Base-by-base conservation (phyloP, 2,329 filamentous ascomycete species). In the Fusarium piperis region DNA sequence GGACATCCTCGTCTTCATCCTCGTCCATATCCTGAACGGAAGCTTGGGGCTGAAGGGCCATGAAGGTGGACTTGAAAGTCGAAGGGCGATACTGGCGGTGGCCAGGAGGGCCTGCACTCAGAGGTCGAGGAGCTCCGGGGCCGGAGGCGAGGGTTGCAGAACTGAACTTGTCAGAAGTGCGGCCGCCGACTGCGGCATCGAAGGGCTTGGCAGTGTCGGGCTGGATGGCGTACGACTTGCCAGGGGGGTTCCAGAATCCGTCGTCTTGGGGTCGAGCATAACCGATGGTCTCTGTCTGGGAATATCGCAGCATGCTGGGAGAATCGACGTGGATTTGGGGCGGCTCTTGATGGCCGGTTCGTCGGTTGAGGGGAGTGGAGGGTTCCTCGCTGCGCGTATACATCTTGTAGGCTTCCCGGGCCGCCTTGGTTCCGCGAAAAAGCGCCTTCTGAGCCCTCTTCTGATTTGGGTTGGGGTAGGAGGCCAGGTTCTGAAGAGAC, bases 41-140 rank as follows among this genome's bases (percentile, higher is more conserved):
- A 4, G 52, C n/a, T 32, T 76, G 74, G 26, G 77, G 76, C 16
- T 79, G 78, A 33, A 80, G 75, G 33, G 79, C 75, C 62, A 79
- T 82, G 64, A 81, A 76, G 2, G 79, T 78, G 10, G 78, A 76
- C 30, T 86, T 84, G 35, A 85, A 79, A 3, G 81, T 81, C 26
- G 82, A 80, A n/a, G 85, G 79, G 20, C 81, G 84, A 70, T 84
- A 84, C 62, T 86, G 85, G 44, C 87, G 84, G 65, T 86, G 84
- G 20, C 87, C 87, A 13, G 87, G 87, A 44, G 87, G 87, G 2
- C 87, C 87, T 30, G 87, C 87, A 20, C 85, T 88, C 69, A 89
- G 74, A 11, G 87, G 87, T 23, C 78, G 81, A n/a, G 86, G 87
- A 18, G 81, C 82, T 7, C 85, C 85, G 1, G 80, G 78, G 1